These are phyloP conservation scores for Fonsecaea pedrosoi DNA, from an alignment of 2,329 filamentous ascomycete species.

Conservation along the genomic window DNA sequence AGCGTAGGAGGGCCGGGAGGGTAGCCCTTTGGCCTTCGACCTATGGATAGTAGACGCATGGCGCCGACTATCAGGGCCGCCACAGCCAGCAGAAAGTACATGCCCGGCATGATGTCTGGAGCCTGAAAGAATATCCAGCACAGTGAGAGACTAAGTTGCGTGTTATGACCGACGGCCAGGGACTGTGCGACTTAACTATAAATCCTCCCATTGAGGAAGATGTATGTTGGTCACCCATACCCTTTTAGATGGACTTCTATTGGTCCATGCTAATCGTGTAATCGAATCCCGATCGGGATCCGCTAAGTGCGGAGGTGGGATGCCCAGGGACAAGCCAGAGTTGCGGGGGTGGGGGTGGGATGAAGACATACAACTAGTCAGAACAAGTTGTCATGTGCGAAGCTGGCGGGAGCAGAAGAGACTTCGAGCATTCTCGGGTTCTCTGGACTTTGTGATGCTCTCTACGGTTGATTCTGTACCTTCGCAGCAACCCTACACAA, in stretches of 20 bases:
- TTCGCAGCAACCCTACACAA: neutral
- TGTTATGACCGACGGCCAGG: no score
- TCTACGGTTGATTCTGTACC: neutral
- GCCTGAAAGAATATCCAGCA: neutral
- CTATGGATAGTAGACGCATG: constrained; percentile 4
- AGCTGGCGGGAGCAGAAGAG: neutral
- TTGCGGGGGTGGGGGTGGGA: constrained; percentile 7
- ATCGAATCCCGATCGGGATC: neutral
- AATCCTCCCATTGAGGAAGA: neutral
- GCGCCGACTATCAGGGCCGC: constrained; percentile 3
- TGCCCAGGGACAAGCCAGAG: neutral
- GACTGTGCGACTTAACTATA: neutral
- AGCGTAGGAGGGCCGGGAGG: constrained; percentile 61
- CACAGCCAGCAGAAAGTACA: neutral
- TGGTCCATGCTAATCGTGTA: neutral
- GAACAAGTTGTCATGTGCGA: neutral
- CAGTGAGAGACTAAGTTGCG: neutral
- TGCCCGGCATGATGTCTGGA: neutral
- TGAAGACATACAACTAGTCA: neutral
- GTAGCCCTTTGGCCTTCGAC: constrained; percentile 38
- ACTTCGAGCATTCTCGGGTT: neutral
- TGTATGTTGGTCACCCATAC: neutral
- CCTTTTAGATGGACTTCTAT: neutral
- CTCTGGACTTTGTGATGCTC: neutral
- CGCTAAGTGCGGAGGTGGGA: constrained; percentile 4